Base-by-base conservation (phyloP, 2,329 filamentous ascomycete genomes). In the Rhynchosporium agropyri region DNA sequence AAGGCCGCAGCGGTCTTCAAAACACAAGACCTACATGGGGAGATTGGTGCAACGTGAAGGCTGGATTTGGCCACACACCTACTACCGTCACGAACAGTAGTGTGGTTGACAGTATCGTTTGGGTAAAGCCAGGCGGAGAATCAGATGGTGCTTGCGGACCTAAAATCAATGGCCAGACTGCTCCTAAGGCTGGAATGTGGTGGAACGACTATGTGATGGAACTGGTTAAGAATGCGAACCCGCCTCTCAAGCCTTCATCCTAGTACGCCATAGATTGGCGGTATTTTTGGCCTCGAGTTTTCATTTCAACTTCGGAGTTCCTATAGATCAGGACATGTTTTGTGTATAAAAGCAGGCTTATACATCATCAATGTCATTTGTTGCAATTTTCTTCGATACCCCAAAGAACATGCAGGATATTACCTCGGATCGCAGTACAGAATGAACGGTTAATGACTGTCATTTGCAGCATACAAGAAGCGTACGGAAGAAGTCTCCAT, bases 121-220 rank as follows among this genome's bases (percentile, higher is more conserved):
- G 78, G 78, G 73, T 78, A 56, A 80, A 80, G 74, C 78, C 78
- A 0, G 77, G 76, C 10, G 78, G 78, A 10, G 79, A 80, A 72
- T 76, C 74, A 53, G 78, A 80, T 60, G 78, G 78, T 4, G 59
- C 73, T 58, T 79, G 77, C 64, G 77, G 78, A 0, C 65, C 75
- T 28, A 15, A 26, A 46, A 60, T 67, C 28, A 51, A 63, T 38
- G 63, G 67, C 40, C 67, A 69, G 33, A 74, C 74, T 2, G 78
- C 78, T 0, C 76, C 78, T 1, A 65, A 58, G 20, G 77, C 78
- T 0, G 78, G 78, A 2, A 63, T 63, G 3, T 80, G 78, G 78
- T 79, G 78, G 63, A 73, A 78, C 15, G 75, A 76, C 64, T 80
- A 78, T 65, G 75, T 72, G 4, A 71, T 78, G 73, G 74, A 75